Evolutionary conservation across 495 filamentous ascomycete species (phyloP).

Genomic region (Lasiosphaeria hispida): DNA sequence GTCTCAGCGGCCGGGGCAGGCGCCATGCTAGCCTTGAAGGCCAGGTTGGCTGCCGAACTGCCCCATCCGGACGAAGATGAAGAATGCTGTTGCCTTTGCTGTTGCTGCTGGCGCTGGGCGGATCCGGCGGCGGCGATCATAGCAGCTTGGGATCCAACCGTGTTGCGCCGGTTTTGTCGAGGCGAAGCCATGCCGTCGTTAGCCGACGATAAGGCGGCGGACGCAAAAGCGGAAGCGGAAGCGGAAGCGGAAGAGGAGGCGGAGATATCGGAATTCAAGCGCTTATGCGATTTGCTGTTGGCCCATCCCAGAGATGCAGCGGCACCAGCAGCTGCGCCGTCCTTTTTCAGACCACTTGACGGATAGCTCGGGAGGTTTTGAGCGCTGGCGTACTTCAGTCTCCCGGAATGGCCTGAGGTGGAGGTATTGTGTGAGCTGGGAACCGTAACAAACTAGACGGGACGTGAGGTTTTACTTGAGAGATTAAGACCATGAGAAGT

Average conservation of each 20-base stretch:
- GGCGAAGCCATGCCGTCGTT: slow-evolving; percentile 62
- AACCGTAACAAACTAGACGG: neutral
- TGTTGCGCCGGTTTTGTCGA: slow-evolving; percentile 52
- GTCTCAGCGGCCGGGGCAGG: slow-evolving; percentile 12
- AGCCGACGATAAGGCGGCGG: slow-evolving; percentile 63
- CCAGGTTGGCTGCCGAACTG: slow-evolving; percentile 58
- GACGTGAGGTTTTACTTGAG: slow-evolving; percentile 8
- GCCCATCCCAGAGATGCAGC: slow-evolving; percentile 73
- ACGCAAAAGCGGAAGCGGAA: slow-evolving; percentile 50
- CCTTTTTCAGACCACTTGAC: slow-evolving; percentile 58
- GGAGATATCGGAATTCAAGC: slow-evolving; percentile 54
- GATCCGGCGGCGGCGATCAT: slow-evolving; percentile 60
- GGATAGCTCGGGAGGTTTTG: slow-evolving; percentile 68
- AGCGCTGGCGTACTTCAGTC: slow-evolving; percentile 64
- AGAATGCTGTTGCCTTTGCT: slow-evolving; percentile 33
- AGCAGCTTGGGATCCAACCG: slow-evolving; percentile 70
- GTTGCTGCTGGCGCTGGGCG: slow-evolving; percentile 52
- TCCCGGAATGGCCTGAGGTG: slow-evolving; percentile 49
- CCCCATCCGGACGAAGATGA: slow-evolving; percentile 45
- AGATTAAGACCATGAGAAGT: neutral
- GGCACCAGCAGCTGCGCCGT: slow-evolving; percentile 65
- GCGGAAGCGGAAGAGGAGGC: slow-evolving; percentile 61
- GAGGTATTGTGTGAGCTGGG: slow-evolving; percentile 21
- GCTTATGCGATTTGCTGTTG: slow-evolving; percentile 58
- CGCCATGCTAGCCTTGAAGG: slow-evolving; percentile 38